Conservation (phyloP, 495 filamentous ascomycete species). For the Penicillium soppii region DNA sequence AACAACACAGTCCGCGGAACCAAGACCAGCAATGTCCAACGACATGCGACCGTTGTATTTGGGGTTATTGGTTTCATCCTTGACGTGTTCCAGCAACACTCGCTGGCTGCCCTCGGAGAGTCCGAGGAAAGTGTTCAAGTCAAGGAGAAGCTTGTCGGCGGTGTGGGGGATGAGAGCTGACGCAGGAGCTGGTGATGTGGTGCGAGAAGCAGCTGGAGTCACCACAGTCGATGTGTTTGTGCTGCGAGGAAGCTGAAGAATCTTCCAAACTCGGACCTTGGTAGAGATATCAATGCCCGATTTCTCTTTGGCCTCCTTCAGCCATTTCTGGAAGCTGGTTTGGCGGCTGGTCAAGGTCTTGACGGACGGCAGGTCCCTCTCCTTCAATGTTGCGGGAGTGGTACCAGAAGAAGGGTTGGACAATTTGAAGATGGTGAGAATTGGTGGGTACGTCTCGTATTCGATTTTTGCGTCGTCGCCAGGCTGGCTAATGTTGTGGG, state of each 20-base stretch:
- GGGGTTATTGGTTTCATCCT: constrained; percentile 69
- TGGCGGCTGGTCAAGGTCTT: constrained; percentile 67
- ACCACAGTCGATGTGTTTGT: constrained; percentile 46
- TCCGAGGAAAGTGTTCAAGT: constrained; percentile 66
- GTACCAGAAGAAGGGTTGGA: constrained; percentile 54
- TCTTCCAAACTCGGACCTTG: constrained; percentile 79
- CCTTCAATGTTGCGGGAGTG: constrained; percentile 58
- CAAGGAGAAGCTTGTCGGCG: constrained; percentile 68
- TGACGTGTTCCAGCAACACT: constrained; percentile 62
- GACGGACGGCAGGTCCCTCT: constrained; percentile 56
- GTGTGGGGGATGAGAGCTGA: constrained; percentile 45
- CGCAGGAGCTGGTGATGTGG: constrained; percentile 48
- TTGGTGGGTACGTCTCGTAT: constrained; percentile 81
- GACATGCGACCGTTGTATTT: constrained; percentile 76
- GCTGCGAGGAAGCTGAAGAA: constrained; percentile 53
- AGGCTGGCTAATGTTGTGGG: constrained; percentile 68
- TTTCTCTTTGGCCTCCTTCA: constrained; percentile 67
- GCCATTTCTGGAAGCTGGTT: constrained; percentile 65
- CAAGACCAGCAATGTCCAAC: constrained; percentile 62
- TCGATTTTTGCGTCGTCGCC: constrained; percentile 62
- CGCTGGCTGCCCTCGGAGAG: constrained; percentile 68
- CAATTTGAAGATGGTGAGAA: constrained; percentile 84
- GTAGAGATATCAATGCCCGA: constrained; percentile 61
- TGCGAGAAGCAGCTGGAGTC: constrained; percentile 60
- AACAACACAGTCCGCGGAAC: constrained; percentile 66